Evolutionary conservation across 768 basidiomycete genomes (phyloP), one percentile per base, ranked within the genome.

Genomic region (Rhodotorula paludigena): DNA sequence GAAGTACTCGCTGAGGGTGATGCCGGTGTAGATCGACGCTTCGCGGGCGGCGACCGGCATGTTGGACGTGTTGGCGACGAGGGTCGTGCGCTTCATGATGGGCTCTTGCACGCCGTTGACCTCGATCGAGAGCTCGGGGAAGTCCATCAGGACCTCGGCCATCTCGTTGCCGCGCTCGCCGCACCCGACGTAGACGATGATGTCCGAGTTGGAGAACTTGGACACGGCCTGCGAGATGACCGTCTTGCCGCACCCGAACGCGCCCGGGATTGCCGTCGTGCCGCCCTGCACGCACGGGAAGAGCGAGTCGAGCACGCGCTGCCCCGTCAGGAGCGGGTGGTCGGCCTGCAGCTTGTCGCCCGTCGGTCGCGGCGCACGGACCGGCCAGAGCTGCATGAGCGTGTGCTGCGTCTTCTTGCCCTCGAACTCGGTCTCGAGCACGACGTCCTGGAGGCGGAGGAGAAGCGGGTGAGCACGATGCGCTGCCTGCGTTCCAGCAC

Each of bases 41-140:
- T 99, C 96, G 73, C 96, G 90, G 51, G 96, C 96, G 51, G 96
- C 96, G 74, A 99, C 96, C 74, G 96, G 96, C 96, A 99, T 99
- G 82, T 98, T 98, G 56, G 96, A 99, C 5, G 96, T 99, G 79
- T 99, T 99, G 73, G 96, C 96, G 68, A 99, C 93, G 32, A 99
- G 86, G 21, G 93, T 91, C 0, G 96, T 99, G 66, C 96, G 93
- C 81, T 99, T 99, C 96, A 99, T 99, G 83, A 99, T 98, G 41
- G 96, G 96, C 79, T 99, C 96, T 84, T 93, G 87, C 57, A 92
- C 90, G 38, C 82, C 82, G 72, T 89, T 86, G 61, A 94, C 82
- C 57, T 96, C 92, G 87, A 97, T 89, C 3, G 89, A 90, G 38
- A 99, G 82, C 79, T 90, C 82, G 52, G 96, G 96, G 87, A 82